Percentiles rank a stretch among this genome's conserved stretches.
These are phyloP conservation scores for Halenospora varia DNA, from an alignment of 495 filamentous ascomycete genomes.

Conservation along the genomic window DNA sequence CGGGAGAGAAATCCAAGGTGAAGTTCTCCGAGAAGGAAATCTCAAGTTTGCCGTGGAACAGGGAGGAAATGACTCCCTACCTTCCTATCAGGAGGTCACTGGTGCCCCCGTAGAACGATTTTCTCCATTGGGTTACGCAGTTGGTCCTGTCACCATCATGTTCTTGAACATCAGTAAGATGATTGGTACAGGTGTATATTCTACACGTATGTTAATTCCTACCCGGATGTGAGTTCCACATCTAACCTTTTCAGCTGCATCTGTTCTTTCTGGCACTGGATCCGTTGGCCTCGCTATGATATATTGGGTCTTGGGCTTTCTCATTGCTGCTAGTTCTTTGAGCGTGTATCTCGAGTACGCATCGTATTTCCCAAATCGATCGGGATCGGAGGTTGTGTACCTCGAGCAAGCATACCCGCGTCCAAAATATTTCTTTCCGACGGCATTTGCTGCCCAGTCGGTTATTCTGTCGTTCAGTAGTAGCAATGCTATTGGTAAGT, in stretches of 20 bases:
- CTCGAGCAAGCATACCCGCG: slow-evolving; percentile 62
- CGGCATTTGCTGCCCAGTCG: slow-evolving; percentile 54
- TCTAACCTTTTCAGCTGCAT: slow-evolving; percentile 37
- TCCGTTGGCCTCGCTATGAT: slow-evolving; percentile 57
- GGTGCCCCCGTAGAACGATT: slow-evolving; percentile 58
- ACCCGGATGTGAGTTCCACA: slow-evolving; percentile 8
- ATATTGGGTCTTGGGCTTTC: slow-evolving; percentile 57
- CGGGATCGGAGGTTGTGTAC: slow-evolving; percentile 61
- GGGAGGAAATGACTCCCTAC: slow-evolving; percentile 50
- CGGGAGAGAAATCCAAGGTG: not conserved
- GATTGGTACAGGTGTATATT: slow-evolving; percentile 64
- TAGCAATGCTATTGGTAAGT: slow-evolving; percentile 55
- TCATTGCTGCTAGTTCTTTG: slow-evolving; percentile 46
- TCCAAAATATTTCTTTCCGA: slow-evolving; percentile 58
- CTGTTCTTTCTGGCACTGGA: slow-evolving; percentile 51
- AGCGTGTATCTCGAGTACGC: slow-evolving; percentile 57
- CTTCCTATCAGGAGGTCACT: slow-evolving; percentile 57
- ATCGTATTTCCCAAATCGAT: slow-evolving; percentile 60
- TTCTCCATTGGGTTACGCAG: slow-evolving; percentile 58
- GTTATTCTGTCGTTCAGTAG: slow-evolving; percentile 59
- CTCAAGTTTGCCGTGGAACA: slow-evolving; percentile 47
- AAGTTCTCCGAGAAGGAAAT: slow-evolving; percentile 36
- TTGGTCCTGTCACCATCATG: slow-evolving; percentile 50
- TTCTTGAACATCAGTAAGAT: slow-evolving; percentile 63
- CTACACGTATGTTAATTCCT: slow-evolving; percentile 45